A percentile compares a stretch with the other conserved stretches of the same genome.
phyloP scores from a whole-genome alignment of 78 protist genomes.

The Cavenderia fasciculata region DNA sequence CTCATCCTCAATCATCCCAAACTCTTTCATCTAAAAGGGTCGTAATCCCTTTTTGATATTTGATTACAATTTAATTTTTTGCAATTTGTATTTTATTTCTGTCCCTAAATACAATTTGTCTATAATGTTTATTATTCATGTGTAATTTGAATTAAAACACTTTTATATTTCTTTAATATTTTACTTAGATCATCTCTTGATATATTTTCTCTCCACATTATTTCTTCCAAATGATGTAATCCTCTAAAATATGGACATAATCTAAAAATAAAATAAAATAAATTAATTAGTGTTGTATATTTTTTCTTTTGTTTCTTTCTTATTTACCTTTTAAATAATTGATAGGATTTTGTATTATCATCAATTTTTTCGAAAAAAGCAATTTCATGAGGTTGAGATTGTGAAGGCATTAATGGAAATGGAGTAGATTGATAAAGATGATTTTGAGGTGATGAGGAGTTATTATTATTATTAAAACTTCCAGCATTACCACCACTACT shows the following conservation, averaged over 20 bases:
- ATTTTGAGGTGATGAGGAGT: not conserved
- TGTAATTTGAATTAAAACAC: constrained; percentile 50
- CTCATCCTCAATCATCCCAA: no score
- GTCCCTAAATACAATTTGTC: no score
- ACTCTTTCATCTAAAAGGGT: no score
- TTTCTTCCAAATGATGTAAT: constrained; percentile 82
- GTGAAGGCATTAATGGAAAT: constrained; percentile 60
- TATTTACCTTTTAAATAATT: constrained; percentile 31
- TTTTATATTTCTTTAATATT: constrained; percentile 70
- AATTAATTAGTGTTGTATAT: no score
- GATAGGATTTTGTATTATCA: constrained; percentile 42
- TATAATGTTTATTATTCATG: constrained; percentile 69
- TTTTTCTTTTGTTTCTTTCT: no score
- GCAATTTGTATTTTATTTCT: no score
- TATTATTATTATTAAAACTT: no score
- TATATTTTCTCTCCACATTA: constrained; percentile 82
- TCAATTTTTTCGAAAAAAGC: constrained; percentile 49
- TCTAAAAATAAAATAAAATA: not conserved
- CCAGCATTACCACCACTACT: not conserved
- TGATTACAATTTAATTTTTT: no score
- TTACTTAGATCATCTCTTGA: constrained; percentile 72
- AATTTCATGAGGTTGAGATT: constrained; percentile 17
- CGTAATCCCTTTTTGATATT: no score
- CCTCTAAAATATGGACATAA: constrained; percentile 79
- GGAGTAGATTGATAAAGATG: not conserved